Base-by-base conservation (phyloP, 192 early-diverging fungal genomes). In the Rhizoclosmatium sp. region DNA sequence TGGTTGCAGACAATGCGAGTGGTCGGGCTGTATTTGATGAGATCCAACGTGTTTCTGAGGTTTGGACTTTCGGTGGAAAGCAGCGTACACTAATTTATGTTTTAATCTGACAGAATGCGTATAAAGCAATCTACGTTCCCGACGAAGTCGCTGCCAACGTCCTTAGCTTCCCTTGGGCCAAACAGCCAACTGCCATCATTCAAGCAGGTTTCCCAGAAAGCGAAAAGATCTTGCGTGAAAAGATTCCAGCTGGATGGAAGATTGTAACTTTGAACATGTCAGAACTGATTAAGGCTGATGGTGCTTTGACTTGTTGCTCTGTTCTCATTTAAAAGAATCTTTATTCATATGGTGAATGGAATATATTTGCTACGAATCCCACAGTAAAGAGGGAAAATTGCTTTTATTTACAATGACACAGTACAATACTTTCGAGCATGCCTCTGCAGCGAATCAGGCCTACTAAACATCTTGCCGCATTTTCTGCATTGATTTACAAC, bases 281-380 rank as follows among this genome's bases (percentile, higher is more conserved):
- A 23, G 80, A 85, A 59, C 71, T 85, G 2, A 85, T 85, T 45
- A 81, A 83, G 49, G 82, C 82, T 2, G 84, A 85, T 48, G 82
- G 84, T 0, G 82, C 84, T 3, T 59, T 85, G 59, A 85, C 84
- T 2, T 85, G 84, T 71, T 83, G 82, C 51, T 79, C 76, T 12
- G 60, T 85, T n/a, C 58, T 82, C 42, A 49, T 75, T 9, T 75
- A 59, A 75, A 31, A 31, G 31, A 31, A 31, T 31, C 31, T 31
- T 31, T 31, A 31, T 31, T 31, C 31, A 31, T 31, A 31, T 31
- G 31, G 31, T 31, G 31, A 31, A 31, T 31, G 31, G 31, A 31
- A 31, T 31, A 31, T 31, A 31, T 31, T 31, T 31, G 0, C 31
- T 31, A 31, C n/a, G n/a, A n/a, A n/a, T n/a, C n/a, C n/a, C n/a